Conservation (phyloP, 441 rosid species). For the Theobroma grandiflorum region DNA sequence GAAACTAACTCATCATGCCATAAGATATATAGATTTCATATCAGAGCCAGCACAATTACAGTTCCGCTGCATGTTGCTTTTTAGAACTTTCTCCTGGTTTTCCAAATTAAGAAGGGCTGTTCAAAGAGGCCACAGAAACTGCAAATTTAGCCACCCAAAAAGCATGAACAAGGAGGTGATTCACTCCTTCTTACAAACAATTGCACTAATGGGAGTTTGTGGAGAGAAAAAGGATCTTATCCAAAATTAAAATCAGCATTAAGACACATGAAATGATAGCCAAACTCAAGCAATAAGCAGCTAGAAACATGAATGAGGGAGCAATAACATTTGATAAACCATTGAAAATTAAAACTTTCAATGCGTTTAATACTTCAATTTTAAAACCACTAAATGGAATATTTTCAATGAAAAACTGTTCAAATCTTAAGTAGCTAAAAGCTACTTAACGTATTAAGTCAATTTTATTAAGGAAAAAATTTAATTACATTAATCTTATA, state of each 20-base stretch:
- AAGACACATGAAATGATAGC: not conserved
- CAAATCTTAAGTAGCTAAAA: too few relatives aligned
- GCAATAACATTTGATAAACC: not conserved
- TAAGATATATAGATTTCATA: not conserved
- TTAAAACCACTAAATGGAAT: too few relatives aligned
- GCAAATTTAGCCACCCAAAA: not conserved
- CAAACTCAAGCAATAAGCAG: not conserved
- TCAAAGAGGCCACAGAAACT: not conserved
- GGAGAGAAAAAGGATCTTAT: not conserved
- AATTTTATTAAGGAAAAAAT: too few relatives aligned
- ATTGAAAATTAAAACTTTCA: too few relatives aligned
- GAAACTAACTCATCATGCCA: not conserved
- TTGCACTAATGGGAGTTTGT: not conserved
- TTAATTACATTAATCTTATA: too few relatives aligned
- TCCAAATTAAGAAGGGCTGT: not conserved
- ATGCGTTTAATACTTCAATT: too few relatives aligned
- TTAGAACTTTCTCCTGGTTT: constrained; percentile 3
- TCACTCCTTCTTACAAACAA: not conserved
- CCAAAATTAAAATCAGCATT: not conserved
- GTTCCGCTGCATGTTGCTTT: not conserved
- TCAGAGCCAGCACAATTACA: not conserved
- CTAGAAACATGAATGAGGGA: not conserved
- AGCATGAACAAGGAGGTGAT: not conserved
- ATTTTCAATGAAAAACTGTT: too few relatives aligned
- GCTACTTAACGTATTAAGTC: too few relatives aligned